phyloP scores from a whole-genome alignment of 2,329 filamentous ascomycete species.

The Aspergillus viridinutans region DNA sequence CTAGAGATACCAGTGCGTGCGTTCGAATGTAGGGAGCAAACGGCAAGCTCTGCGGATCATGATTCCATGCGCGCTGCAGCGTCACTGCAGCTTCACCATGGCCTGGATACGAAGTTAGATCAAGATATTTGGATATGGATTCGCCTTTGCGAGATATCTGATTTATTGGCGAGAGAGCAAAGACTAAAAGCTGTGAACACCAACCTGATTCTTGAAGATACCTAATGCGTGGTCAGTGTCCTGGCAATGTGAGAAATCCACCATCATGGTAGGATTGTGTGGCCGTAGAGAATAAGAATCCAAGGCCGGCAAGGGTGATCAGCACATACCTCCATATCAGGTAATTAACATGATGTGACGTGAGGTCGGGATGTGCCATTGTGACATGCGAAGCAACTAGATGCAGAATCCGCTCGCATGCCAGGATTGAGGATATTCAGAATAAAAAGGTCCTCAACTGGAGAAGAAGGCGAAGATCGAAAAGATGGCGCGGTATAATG shows the following conservation, averaged over 20 bases:
- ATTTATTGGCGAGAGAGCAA: slow-evolving; percentile 1
- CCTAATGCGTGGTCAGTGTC: slow-evolving; percentile 29
- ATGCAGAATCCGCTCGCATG: slow-evolving; percentile 24
- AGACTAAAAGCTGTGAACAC: slow-evolving; percentile 22
- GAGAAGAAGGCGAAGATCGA: slow-evolving; percentile 8
- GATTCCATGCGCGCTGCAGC: slow-evolving; percentile 60
- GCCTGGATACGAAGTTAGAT: slow-evolving; percentile 34
- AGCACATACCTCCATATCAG: slow-evolving; percentile 60
- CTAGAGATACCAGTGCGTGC: slow-evolving; percentile 57
- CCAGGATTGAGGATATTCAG: slow-evolving; percentile 20
- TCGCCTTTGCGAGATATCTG: neutral
- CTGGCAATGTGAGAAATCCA: slow-evolving; percentile 4
- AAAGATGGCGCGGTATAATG: slow-evolving; percentile 4
- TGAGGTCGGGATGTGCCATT: slow-evolving; percentile 42
- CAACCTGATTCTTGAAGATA: slow-evolving; percentile 55
- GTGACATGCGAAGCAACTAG: slow-evolving; percentile 41
- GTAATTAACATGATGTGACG: slow-evolving; percentile 62
- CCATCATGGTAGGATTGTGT: slow-evolving; percentile 13
- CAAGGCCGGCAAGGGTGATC: slow-evolving; percentile 1
- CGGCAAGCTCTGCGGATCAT: slow-evolving; percentile 57
- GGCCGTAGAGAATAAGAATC: slow-evolving; percentile 1
- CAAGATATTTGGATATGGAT: neutral
- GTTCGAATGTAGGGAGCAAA: slow-evolving; percentile 58
- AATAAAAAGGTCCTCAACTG: slow-evolving; percentile 21
- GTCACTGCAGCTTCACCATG: slow-evolving; percentile 57